phyloP scores from a whole-genome alignment of 257 asterid species.

The Ilex aquifolium region DNA sequence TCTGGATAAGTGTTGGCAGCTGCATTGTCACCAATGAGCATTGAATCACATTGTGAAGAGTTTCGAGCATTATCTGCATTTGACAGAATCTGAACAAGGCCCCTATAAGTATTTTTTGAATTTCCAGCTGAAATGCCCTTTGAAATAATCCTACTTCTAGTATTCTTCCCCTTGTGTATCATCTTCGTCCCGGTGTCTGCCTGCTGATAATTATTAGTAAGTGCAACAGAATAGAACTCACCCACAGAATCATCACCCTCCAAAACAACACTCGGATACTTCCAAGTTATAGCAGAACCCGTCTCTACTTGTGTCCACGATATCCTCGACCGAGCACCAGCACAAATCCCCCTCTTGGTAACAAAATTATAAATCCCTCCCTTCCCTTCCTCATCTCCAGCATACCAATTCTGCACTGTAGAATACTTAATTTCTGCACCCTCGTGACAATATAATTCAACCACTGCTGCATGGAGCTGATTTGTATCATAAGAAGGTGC shows the following conservation, averaged over 20 bases:
- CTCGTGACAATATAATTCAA: conserved; percentile 74
- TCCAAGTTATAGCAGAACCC: conserved; percentile 98
- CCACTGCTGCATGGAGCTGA: conserved; percentile 93
- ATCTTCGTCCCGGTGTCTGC: conserved; percentile 98
- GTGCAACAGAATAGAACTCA: conserved; percentile 90
- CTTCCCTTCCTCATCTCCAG: conserved; percentile 80
- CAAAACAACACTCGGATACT: conserved; percentile 85
- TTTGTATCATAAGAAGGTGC: conserved; percentile 93
- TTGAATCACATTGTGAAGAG: no score
- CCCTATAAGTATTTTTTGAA: no score
- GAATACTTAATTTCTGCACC: conserved; percentile 91
- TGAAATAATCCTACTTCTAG: no score
- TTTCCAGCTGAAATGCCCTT: no score
- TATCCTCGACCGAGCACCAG: conserved; percentile 69
- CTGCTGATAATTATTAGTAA: conserved; percentile 91
- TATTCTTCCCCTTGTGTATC: conserved; percentile 95
- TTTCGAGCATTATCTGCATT: no score
- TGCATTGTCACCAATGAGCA: conserved; percentile 47
- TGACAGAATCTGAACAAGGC: no score
- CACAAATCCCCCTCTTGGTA: conserved; percentile 89
- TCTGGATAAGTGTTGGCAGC: conserved; percentile 95
- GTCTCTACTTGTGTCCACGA: conserved; percentile 99
- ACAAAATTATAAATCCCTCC: conserved; percentile 93
- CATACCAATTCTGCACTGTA: conserved; percentile 98
- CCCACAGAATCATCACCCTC: conserved; percentile 97